Percentiles rank a stretch among this genome's conserved stretches.
These are phyloP conservation scores for Candida insectalens DNA, from an alignment of 805 yeast genomes.

Conservation along the genomic window DNA sequence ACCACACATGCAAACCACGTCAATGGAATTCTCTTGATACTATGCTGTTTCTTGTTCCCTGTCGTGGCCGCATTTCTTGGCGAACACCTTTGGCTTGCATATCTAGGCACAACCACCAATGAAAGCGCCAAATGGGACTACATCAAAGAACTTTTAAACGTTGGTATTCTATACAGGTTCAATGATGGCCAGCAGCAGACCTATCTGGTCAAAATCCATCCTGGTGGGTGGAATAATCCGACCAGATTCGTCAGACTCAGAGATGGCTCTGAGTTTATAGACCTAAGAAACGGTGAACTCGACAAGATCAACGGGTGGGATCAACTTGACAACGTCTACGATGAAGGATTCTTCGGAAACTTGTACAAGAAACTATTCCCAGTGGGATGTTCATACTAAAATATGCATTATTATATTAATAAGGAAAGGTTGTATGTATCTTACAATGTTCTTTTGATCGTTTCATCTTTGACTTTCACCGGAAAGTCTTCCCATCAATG, in stretches of 20 bases:
- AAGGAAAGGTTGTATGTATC: not conserved
- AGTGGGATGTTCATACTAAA: not conserved
- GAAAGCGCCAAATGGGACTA: constrained; percentile 47
- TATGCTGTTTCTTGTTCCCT: constrained; percentile 29
- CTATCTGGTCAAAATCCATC: not conserved
- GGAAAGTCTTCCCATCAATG: constrained; percentile 22
- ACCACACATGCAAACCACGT: constrained; percentile 27
- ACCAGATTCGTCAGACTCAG: constrained; percentile 6
- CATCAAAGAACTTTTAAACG: constrained; percentile 28
- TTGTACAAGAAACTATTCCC: constrained; percentile 26
- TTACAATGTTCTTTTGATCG: not conserved
- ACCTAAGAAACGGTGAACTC: constrained; percentile 3
- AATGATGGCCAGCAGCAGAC: constrained; percentile 1
- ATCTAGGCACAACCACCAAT: constrained; percentile 49
- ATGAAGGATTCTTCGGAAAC: constrained; percentile 36
- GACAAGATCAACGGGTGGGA: constrained; percentile 15
- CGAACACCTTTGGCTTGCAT: constrained; percentile 36
- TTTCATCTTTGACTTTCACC: not conserved
- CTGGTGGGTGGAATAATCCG: constrained; percentile 1
- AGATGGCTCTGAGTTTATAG: constrained; percentile 4
- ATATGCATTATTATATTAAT: not conserved
- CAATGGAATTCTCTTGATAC: constrained; percentile 31
- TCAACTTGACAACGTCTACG: constrained; percentile 36
- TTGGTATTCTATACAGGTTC: constrained; percentile 21
- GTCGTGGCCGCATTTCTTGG: constrained; percentile 28